phyloP scores from a whole-genome alignment of 2,329 filamentous ascomycete genomes.

The Talaromyces atroroseus region DNA sequence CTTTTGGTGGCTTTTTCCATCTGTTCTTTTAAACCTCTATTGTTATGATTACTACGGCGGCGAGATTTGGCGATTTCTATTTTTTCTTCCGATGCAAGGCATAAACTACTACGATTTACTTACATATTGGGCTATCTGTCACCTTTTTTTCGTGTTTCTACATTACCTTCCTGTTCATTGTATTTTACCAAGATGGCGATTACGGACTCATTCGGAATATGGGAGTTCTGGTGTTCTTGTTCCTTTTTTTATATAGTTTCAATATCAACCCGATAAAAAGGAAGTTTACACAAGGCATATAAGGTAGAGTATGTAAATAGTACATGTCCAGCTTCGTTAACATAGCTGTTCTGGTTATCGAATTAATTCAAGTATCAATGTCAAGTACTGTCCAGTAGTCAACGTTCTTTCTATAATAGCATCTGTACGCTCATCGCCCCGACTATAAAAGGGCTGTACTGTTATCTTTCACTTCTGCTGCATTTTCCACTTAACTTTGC shows the following conservation, averaged over 20 bases:
- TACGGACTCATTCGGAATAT: constrained; percentile 22
- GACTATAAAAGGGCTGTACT: no score
- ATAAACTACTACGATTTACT: neutral
- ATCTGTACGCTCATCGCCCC: no score
- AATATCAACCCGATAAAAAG: neutral
- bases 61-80: neutral
- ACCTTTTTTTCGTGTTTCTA: neutral
- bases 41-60: neutral
- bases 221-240: constrained; percentile 24
- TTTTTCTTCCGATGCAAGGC: neutral
- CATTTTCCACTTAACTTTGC: no score
- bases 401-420: no score
- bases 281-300: neutral
- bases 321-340: neutral
- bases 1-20: neutral
- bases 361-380: neutral
- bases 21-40: neutral
- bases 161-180: constrained; percentile 2
- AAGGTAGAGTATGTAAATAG: neutral
- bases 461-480: no score
- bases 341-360: neutral
- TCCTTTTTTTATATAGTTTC: neutral
- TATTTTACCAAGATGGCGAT: constrained; percentile 9
- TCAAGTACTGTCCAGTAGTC: neutral
- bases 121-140: constrained; percentile 6